Evolutionary conservation across 306 rosid species (phyloP), one percentile per base, ranked within the genome.

Genomic region (Parietaria judaica): DNA sequence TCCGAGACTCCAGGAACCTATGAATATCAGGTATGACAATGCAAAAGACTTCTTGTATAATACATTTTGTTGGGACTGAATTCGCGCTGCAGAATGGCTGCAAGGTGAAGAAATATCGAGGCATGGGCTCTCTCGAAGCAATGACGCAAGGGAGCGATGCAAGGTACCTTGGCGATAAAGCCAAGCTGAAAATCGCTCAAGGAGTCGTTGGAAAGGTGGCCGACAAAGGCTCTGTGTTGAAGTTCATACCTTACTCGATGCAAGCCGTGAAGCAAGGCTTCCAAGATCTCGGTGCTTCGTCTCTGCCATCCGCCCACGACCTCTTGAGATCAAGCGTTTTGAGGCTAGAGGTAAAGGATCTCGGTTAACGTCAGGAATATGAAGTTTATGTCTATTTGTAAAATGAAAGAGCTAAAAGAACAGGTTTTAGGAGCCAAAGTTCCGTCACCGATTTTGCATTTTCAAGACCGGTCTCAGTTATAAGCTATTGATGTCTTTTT

Each of bases 111-210:
- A 92, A 82, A 63, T 88, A 92, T 55, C 68, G 97, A 64, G 97
- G 97, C 66, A 92, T 92, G 99, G 97, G 99, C 41, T 92, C 95
- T 41, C 75, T 92, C 65, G 99, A 92, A 84, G 99, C 99, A 59
- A 92, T 92, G 97, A 88, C 85, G n/a, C 87, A 88, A 73, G 99
- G 99, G 7, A 92, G 99, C 51, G 99, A 92, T 60, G 79, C 76
- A 9, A 80, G 99, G 74, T 88, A 92, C 73, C 71, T 88, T 68
- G 97, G 95, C 4, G 99, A 92, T 43, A 84, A 80, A 17, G 88
- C 94, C 6, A 86, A 84, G 71, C 85, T 92, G 56, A 92, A 92
- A 80, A 86, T 92, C 73, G 97, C 97, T 56, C 97, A 86, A 49
- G 97, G 95, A 17, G 97, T 92, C 65, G 97, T 88, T 72, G 99